phyloP scores from a whole-genome alignment of 257 asterid species.

The Capsicum baccatum region DNA sequence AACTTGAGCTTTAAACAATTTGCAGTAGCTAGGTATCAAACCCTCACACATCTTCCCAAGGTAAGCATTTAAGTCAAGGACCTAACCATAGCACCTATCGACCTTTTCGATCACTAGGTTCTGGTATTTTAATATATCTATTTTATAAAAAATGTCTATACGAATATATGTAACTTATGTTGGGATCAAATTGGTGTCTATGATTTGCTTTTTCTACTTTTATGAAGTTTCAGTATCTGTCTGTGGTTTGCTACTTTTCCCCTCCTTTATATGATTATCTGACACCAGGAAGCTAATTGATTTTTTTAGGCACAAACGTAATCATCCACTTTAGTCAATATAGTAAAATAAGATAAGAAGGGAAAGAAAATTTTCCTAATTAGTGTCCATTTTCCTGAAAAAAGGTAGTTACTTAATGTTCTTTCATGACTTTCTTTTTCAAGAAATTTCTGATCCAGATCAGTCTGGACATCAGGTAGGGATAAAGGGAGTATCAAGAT shows the following conservation, averaged over 20 bases:
- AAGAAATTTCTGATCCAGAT: neutral
- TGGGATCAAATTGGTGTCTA: neutral
- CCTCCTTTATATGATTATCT: neutral
- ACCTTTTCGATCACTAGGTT: too few species aligned
- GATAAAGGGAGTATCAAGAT: neutral
- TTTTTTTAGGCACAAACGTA: neutral
- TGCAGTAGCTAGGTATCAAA: too few species aligned
- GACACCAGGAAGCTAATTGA: conserved; percentile 11
- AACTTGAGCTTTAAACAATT: too few species aligned
- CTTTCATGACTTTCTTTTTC: neutral
- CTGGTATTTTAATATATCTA: too few species aligned
- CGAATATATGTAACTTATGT: too few species aligned
- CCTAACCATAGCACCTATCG: too few species aligned
- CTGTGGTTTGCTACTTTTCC: neutral
- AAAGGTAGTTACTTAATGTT: neutral
- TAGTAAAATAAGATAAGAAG: conserved; percentile 11
- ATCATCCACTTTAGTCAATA: neutral
- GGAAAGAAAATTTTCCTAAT: neutral
- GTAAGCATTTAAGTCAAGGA: too few species aligned
- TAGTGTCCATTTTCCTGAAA: conserved; percentile 5
- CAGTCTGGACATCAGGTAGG: neutral
- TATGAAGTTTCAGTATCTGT: neutral
- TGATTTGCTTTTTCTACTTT: neutral
- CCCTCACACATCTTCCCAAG: too few species aligned
- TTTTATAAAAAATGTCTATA: too few species aligned